Evolutionary conservation across 352 stramenopile genomes (phyloP).

Genomic region (Paralagenidium karlingii): DNA sequence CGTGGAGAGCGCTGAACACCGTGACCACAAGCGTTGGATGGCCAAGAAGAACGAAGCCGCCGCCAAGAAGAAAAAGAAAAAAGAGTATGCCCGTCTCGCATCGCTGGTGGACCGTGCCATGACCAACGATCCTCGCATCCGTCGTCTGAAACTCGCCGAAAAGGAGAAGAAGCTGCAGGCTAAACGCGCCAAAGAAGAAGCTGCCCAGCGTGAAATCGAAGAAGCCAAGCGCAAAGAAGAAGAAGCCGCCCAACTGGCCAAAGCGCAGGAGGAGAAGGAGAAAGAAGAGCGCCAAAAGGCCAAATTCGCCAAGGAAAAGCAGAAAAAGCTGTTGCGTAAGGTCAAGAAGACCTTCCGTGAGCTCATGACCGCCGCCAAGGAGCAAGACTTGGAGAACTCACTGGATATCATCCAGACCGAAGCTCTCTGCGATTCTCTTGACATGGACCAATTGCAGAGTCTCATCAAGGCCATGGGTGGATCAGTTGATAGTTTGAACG

Average conservation of each 20-base stretch:
- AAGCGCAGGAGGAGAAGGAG: conserved; percentile 51
- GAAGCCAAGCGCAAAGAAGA: conserved; percentile 52
- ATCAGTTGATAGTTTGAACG: conserved; percentile 30
- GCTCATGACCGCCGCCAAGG: conserved; percentile 46
- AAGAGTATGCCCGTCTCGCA: conserved; percentile 71
- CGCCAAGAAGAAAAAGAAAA: conserved; percentile 84
- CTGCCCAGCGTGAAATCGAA: conserved; percentile 46
- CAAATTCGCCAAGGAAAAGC: conserved; percentile 72
- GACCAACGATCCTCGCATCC: conserved; percentile 60
- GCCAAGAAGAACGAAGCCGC: conserved; percentile 79
- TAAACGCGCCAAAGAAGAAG: conserved; percentile 68
- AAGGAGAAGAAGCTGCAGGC: conserved; percentile 72
- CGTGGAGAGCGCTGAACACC: conserved; percentile 70
- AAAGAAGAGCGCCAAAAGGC: conserved; percentile 54
- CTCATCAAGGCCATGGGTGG: conserved; percentile 51
- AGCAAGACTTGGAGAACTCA: conserved; percentile 36
- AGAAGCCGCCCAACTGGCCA: conserved; percentile 24
- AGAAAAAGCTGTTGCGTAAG: conserved; percentile 76
- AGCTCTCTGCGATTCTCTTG: conserved; percentile 50
- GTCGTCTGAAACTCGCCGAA: conserved; percentile 69
- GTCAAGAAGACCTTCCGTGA: conserved; percentile 79
- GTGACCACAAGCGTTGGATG: conserved; percentile 82
- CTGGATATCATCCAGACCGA: conserved; percentile 68
- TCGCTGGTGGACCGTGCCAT: conserved; percentile 69
- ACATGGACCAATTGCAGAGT: conserved; percentile 53